Percentiles rank a stretch among this genome's conserved stretches.
phyloP scores from a whole-genome alignment of 2,329 filamentous ascomycete genomes.

The Exophiala calicioides region DNA sequence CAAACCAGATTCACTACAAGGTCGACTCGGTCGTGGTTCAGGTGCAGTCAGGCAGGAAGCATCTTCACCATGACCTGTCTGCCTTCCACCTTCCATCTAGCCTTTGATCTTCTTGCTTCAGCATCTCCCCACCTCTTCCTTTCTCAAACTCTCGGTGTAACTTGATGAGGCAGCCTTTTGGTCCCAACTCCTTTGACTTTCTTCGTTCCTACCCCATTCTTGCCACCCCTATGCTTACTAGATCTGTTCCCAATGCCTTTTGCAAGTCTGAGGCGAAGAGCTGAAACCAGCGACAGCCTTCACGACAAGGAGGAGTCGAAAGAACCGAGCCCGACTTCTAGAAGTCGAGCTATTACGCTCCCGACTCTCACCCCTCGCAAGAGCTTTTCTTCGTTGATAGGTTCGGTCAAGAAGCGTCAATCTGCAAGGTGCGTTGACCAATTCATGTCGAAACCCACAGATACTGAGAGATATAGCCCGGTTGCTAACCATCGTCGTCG shows the following conservation, averaged over 20 bases:
- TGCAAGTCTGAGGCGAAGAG: constrained; percentile 19
- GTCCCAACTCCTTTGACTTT: not conserved
- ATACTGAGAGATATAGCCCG: constrained; percentile 1
- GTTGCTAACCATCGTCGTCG: constrained; percentile 1
- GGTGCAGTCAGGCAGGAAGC: too few relatives aligned
- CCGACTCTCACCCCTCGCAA: constrained; percentile 17
- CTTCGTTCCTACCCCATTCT: constrained; percentile 5
- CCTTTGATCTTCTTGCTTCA: too few relatives aligned
- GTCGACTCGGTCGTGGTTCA: too few relatives aligned
- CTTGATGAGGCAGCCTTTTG: not conserved
- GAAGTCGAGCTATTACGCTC: constrained; percentile 13
- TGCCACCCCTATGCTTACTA: too few relatives aligned
- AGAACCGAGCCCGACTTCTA: constrained; percentile 4
- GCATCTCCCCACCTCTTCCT: not conserved
- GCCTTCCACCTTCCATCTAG: too few relatives aligned
- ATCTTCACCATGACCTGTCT: too few relatives aligned
- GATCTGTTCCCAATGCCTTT: constrained; percentile 18
- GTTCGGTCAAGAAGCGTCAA: constrained; percentile 13
- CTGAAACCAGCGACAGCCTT: not conserved
- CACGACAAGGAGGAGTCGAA: constrained; percentile 3
- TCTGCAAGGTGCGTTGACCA: constrained; percentile 5
- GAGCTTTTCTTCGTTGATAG: constrained; percentile 18
- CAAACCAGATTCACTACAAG: too few relatives aligned
- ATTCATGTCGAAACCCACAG: not conserved
- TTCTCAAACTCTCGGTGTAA: not conserved